phyloP scores from a whole-genome alignment of 2,329 filamentous ascomycete species.

The Nothophaeocryptopus gaeumannii region DNA sequence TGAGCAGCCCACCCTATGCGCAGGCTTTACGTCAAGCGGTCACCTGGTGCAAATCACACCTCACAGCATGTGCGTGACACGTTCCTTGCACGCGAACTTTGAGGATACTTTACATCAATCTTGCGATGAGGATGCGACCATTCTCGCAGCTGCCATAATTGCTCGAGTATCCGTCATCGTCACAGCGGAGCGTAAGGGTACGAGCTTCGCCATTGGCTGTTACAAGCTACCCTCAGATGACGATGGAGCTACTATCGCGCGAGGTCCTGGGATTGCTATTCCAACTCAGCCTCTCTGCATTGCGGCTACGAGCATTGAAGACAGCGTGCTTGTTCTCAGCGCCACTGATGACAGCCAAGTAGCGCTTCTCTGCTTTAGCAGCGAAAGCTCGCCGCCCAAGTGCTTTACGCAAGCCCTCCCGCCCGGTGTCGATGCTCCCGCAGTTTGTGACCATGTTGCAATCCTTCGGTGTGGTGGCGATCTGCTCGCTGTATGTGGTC shows the following conservation, averaged over 20 bases:
- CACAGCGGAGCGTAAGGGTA: constrained; percentile 17
- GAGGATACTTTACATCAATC: constrained; percentile 25
- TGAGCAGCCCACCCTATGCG: constrained; percentile 26
- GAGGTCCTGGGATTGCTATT: background rate
- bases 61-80: constrained; percentile 21
- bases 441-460: constrained; percentile 27
- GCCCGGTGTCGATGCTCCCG: background rate
- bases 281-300: constrained; percentile 18
- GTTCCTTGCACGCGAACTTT: constrained; percentile 25
- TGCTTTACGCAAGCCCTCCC: constrained; percentile 8
- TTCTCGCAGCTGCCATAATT: constrained; percentile 28
- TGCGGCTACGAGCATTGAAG: constrained; percentile 8
- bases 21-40: constrained; percentile 19
- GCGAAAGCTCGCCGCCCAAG: background rate
- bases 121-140: constrained; percentile 12
- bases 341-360: constrained; percentile 17
- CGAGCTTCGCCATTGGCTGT: constrained; percentile 9
- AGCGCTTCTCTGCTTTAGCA: constrained; percentile 7
- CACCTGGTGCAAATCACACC: constrained; percentile 33
- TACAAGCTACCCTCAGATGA: constrained; percentile 11
- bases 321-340: constrained; percentile 10
- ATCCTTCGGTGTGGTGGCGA: constrained; percentile 15
- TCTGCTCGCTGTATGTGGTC: constrained; percentile 27
- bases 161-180: constrained; percentile 13
- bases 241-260: constrained; percentile 6